A percentile compares a stretch with the other conserved stretches of the same genome.
Evolutionary conservation across 208 protist genomes (phyloP).

Genomic region (Trichomonas vaginalis): DNA sequence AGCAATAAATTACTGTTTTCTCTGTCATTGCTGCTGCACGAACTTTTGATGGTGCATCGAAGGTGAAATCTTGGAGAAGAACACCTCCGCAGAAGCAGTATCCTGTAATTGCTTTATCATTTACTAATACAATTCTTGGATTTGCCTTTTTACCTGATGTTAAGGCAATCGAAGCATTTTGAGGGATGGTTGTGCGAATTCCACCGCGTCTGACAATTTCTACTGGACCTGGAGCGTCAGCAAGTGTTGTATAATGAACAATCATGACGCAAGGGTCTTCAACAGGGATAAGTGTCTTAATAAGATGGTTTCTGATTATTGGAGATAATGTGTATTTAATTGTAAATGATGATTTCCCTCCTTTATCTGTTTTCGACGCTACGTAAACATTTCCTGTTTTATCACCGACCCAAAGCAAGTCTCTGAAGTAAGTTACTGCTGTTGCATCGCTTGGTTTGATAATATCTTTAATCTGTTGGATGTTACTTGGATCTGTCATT

Average conservation of each 20-base stretch:
- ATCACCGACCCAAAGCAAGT: neutral
- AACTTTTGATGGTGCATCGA: neutral
- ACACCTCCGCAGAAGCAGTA: neutral
- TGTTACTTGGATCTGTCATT: neutral
- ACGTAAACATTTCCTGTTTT: neutral
- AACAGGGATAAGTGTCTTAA: neutral
- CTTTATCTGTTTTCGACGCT: neutral
- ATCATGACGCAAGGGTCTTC: neutral
- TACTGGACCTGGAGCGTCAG: neutral
- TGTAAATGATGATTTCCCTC: neutral
- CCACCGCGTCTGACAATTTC: neutral
- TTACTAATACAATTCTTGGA: neutral
- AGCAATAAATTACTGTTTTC: neutral
- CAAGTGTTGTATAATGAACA: neutral
- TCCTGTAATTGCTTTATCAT: neutral
- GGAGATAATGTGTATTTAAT: neutral
- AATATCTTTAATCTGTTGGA: neutral
- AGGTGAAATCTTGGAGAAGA: neutral
- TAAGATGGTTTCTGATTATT: neutral
- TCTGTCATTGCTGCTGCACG: neutral
- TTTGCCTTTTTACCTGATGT: neutral
- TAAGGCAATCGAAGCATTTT: neutral
- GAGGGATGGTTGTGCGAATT: neutral
- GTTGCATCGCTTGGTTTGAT: neutral
- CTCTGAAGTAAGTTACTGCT: neutral